Evolutionary conservation across 2,329 filamentous ascomycete species (phyloP), one percentile per base, ranked within the genome.

Genomic region (Fusarium citri): DNA sequence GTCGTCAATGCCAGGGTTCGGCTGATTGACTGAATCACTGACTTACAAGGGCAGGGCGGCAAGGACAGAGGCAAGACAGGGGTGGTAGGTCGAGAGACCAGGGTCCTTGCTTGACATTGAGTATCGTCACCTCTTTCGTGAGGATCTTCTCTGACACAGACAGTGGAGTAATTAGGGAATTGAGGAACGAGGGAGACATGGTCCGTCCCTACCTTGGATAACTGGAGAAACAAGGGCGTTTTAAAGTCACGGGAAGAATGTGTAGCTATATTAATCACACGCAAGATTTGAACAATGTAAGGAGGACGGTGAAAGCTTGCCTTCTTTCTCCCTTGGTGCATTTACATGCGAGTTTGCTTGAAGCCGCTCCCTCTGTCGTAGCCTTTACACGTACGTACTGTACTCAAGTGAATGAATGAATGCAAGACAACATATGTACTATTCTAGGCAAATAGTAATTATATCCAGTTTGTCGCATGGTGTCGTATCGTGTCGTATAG

Each of bases 11-110:
- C 58, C 60, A 72, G 60, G 68, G 62, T 59, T 59, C 41, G 42
- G 63, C 43, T 56, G 53, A 31, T 26, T 43, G 50, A 43, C 22
- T 22, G 20, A 43, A 14, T 16, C 31, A 51, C 34, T 69, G 65
- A 59, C 66, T 70, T 71, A 64, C 67, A 70, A 69, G 66, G 67
- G 67, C 53, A 69, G 66, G 67, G 67, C 57, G 40, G 47, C 49
- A 70, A 70, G 48, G 48, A 65, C 47, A 66, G 48, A 53, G 54
- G 34, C 64, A 56, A 63, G 59, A 59, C 62, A 67, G 45, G 67
- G 66, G 62, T 37, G 25, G 42, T 15, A 34, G n/a, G 30, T 50
- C 20, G 30, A 66, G 56, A 37, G 65, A 69, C 66, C 61, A 62
- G 65, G 66, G 66, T 43, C 66, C 37, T 56, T 28, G 53, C 37